Evolutionary conservation across 1,284 basidiomycete species (phyloP).

Genomic region (Phellopilus nigrolimitatus): DNA sequence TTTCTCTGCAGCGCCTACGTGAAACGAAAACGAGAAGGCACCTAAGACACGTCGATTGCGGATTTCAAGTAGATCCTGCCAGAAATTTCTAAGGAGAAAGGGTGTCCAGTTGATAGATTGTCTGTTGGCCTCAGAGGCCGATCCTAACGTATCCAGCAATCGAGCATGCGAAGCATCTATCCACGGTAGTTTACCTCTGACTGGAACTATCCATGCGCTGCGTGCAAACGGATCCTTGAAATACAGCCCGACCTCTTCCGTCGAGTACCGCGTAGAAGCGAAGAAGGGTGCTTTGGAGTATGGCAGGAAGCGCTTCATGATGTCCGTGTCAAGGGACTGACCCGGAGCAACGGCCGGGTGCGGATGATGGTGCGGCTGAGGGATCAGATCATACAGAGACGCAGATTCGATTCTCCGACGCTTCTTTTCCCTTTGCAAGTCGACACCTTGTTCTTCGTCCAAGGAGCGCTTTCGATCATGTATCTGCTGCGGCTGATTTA

Average conservation of each 20-base stretch:
- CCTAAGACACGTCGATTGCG: slow-evolving; percentile 39
- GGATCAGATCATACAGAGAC: slow-evolving; percentile 32
- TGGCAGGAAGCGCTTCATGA: slow-evolving; percentile 12
- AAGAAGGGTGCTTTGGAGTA: slow-evolving; percentile 27
- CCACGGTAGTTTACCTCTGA: slow-evolving; percentile 54
- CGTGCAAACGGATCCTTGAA: slow-evolving; percentile 36
- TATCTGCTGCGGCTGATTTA: slow-evolving; percentile 19
- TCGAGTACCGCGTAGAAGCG: slow-evolving; percentile 41
- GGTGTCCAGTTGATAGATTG: slow-evolving; percentile 46
- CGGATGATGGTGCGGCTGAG: slow-evolving; percentile 23
- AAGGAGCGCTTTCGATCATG: slow-evolving; percentile 25
- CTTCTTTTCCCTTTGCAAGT: slow-evolving; percentile 20
- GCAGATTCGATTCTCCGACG: slow-evolving; percentile 28
- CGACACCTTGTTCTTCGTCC: slow-evolving; percentile 23
- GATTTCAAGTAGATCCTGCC: slow-evolving; percentile 46
- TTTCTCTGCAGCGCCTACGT: slow-evolving; percentile 30
- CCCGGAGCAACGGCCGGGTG: slow-evolving; percentile 21
- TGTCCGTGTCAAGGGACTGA: neutral
- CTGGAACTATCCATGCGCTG: slow-evolving; percentile 58
- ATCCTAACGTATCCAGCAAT: slow-evolving; percentile 30
- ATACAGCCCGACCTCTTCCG: slow-evolving; percentile 27
- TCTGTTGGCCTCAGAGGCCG: slow-evolving; percentile 11
- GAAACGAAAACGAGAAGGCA: slow-evolving; percentile 49
- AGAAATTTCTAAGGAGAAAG: slow-evolving; percentile 41
- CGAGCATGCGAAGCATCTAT: slow-evolving; percentile 40